A percentile compares a stretch with the other conserved stretches of the same genome.
These are phyloP conservation scores for Opeltia flavorubescens DNA, from an alignment of 495 filamentous ascomycete species.

Conservation along the genomic window DNA sequence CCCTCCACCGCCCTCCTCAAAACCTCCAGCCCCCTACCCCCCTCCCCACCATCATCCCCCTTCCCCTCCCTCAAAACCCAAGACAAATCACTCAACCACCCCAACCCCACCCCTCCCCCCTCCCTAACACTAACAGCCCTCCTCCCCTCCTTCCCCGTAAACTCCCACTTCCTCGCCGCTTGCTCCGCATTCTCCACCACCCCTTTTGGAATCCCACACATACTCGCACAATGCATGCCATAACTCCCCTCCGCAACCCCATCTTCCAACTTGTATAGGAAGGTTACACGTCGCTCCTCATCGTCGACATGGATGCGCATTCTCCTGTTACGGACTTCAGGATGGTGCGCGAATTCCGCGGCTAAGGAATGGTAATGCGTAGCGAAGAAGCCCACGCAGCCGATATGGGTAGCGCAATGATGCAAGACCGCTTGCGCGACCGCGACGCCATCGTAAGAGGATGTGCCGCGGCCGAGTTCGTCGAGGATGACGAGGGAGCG, in stretches of 20 bases:
- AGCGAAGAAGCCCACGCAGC: slow-evolving; percentile 91
- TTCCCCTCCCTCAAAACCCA: slow-evolving; percentile 51
- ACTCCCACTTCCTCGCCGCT: slow-evolving; percentile 91
- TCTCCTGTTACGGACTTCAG: slow-evolving; percentile 68
- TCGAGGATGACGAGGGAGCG: slow-evolving; percentile 95
- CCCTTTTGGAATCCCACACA: slow-evolving; percentile 81
- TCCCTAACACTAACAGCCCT: slow-evolving; percentile 66
- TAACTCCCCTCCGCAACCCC: slow-evolving; percentile 96
- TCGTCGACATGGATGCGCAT: slow-evolving; percentile 96
- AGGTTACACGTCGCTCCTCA: slow-evolving; percentile 66
- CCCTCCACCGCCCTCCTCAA: slow-evolving; percentile 63
- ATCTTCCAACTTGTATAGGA: slow-evolving; percentile 87
- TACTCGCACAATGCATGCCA: slow-evolving; percentile 97
- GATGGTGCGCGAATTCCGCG: slow-evolving; percentile 74
- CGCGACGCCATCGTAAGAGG: slow-evolving; percentile 87
- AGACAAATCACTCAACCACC: slow-evolving; percentile 82
- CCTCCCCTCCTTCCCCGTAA: slow-evolving; percentile 79
- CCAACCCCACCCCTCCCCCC: slow-evolving; percentile 68
- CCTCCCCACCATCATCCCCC: slow-evolving; percentile 24
- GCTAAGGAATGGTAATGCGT: slow-evolving; percentile 96
- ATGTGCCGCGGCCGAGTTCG: slow-evolving; percentile 89
- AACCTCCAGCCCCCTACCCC: slow-evolving; percentile 18
- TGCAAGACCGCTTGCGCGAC: slow-evolving; percentile 94
- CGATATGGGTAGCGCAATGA: slow-evolving; percentile 84
- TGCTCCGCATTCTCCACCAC: slow-evolving; percentile 78